Conservation (phyloP, 306 rosid genomes). For the Trichosanthes cucumerina region DNA sequence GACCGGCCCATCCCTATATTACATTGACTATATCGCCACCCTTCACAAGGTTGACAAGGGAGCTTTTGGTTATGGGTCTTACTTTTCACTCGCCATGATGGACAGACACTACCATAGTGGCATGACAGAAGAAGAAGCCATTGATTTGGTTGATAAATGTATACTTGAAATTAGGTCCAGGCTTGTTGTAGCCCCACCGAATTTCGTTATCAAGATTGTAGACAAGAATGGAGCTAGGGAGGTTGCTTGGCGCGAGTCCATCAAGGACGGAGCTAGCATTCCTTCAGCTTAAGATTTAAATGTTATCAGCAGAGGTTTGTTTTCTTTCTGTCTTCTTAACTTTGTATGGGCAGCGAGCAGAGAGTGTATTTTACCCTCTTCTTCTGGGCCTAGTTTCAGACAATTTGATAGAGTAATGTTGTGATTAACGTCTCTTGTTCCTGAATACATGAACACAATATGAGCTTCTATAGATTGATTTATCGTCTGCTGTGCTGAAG, state of each 20-base stretch:
- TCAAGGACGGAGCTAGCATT: constrained; percentile 30
- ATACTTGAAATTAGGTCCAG: constrained; percentile 65
- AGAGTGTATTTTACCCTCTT: background rate
- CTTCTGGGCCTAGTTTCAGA: background rate
- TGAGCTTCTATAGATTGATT: background rate
- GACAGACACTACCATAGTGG: constrained; percentile 82
- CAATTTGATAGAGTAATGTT: background rate
- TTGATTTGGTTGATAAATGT: constrained; percentile 72
- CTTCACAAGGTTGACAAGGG: constrained; percentile 98
- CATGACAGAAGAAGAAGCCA: constrained; percentile 75
- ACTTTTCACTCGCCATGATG: constrained; percentile 79
- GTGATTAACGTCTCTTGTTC: background rate
- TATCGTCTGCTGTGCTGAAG: background rate
- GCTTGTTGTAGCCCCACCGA: constrained; percentile 86
- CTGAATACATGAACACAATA: background rate
- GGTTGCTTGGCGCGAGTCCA: constrained; percentile 76
- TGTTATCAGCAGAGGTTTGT: background rate
- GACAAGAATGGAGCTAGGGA: constrained; percentile 89
- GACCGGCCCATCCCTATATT: constrained; percentile 74
- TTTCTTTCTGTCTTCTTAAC: constrained; percentile 2
- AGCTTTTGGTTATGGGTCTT: constrained; percentile 92
- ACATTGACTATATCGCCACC: constrained; percentile 83
- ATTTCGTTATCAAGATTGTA: constrained; percentile 88
- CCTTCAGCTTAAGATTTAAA: constrained; percentile 36
- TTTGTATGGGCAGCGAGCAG: background rate